A percentile compares a stretch with the other conserved stretches of the same genome.
These are phyloP conservation scores for Euphorbia pulcherrima DNA, from an alignment of 345 rosid genomes.

Conservation along the genomic window DNA sequence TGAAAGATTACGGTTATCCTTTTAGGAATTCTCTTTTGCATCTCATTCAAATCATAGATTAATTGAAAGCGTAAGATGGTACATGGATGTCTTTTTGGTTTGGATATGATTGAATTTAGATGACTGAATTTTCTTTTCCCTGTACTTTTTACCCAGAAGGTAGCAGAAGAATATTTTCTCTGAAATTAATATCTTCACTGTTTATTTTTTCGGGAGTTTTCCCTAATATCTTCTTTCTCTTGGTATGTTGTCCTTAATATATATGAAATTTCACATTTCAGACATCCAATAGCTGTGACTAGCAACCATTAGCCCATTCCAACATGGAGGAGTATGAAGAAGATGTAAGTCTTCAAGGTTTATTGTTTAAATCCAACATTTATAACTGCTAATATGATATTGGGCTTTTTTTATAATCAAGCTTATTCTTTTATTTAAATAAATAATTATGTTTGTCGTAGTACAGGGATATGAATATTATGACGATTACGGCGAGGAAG, in stretches of 20 bases:
- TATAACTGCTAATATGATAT: background rate
- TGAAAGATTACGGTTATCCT: background rate
- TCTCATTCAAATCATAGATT: background rate
- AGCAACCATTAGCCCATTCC: background rate
- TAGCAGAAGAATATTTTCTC: background rate
- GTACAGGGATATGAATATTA: slow-evolving; percentile 50
- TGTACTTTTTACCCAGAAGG: background rate
- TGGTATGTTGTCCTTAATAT: background rate
- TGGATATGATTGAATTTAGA: background rate
- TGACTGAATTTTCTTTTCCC: background rate
- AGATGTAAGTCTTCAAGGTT: slow-evolving; percentile 38
- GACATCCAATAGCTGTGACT: too few relatives aligned
- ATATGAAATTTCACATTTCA: background rate
- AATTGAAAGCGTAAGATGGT: background rate
- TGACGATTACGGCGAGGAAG: slow-evolving; percentile 33
- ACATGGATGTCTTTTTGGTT: background rate
- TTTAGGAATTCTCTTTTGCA: background rate
- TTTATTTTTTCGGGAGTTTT: background rate
- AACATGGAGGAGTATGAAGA: slow-evolving; percentile 43
- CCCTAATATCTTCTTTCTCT: too few relatives aligned
- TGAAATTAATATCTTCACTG: background rate
- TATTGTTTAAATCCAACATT: background rate
- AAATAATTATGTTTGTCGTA: background rate
- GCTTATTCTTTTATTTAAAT: background rate
- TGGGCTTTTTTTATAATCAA: background rate